Percentiles rank a stretch among this genome's conserved stretches.
These are phyloP conservation scores for Beauveria sp. DNA, from an alignment of 2,329 filamentous ascomycete genomes.

Conservation along the genomic window DNA sequence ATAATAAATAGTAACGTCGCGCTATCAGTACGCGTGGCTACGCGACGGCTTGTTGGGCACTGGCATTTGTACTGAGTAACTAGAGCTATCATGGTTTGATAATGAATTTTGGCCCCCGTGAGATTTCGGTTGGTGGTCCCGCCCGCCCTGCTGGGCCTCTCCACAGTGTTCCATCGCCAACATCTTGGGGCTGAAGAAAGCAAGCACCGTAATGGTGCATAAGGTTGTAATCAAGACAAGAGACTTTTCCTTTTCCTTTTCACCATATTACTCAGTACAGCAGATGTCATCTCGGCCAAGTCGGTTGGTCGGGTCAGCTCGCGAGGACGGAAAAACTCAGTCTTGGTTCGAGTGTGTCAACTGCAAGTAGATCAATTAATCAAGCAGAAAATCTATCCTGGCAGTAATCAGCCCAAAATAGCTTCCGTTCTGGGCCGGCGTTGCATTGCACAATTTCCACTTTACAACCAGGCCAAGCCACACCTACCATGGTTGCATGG, in stretches of 20 bases:
- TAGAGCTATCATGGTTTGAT: background rate
- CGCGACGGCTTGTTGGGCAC: too few relatives aligned
- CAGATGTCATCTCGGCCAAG: too few relatives aligned
- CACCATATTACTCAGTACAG: too few relatives aligned
- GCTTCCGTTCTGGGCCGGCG: background rate
- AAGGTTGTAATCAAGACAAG: too few relatives aligned
- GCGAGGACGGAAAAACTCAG: background rate
- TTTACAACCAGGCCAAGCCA: conserved; percentile 1
- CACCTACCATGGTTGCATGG: background rate
- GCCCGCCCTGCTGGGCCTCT: background rate
- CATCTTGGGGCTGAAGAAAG: background rate
- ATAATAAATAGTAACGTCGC: background rate
- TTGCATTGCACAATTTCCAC: conserved; percentile 6
- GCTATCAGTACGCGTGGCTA: too few relatives aligned
- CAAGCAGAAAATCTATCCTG: background rate
- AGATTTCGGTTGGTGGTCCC: conserved; percentile 1
- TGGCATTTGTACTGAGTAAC: background rate
- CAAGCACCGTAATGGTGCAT: background rate
- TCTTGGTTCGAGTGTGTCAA: too few relatives aligned
- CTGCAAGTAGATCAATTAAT: too few relatives aligned
- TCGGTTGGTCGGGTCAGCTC: background rate
- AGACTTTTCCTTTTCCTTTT: too few relatives aligned
- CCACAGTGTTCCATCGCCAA: background rate
- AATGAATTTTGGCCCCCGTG: background rate
- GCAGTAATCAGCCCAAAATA: background rate